phyloP scores from a whole-genome alignment of 768 basidiomycete genomes.

The Botryobasidium botryosum region DNA sequence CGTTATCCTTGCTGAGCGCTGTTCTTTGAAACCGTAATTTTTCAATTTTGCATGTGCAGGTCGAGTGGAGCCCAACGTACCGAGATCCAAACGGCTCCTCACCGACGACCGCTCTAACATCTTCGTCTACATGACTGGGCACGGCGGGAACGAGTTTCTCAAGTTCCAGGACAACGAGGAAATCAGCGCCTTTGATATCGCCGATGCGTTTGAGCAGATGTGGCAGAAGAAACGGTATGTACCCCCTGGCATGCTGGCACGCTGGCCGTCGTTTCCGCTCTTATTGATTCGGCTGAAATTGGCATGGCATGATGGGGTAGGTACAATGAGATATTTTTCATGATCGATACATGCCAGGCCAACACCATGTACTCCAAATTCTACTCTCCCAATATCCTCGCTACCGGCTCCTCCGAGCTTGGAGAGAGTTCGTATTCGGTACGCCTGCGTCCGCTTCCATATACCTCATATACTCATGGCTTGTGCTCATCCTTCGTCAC shows the following conservation, averaged over 20 bases:
- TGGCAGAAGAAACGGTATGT: constrained; percentile 81
- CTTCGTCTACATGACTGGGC: constrained; percentile 97
- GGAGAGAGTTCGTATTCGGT: constrained; percentile 92
- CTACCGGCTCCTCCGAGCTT: constrained; percentile 71
- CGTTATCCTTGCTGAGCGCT: background rate
- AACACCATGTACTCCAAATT: constrained; percentile 89
- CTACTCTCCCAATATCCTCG: constrained; percentile 84
- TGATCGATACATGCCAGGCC: constrained; percentile 97
- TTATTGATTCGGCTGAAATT: background rate
- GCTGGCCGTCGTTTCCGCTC: background rate
- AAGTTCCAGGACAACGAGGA: constrained; percentile 99
- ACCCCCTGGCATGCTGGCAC: background rate
- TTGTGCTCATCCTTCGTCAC: too few species aligned
- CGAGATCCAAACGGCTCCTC: constrained; percentile 81
- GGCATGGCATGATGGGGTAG: constrained; percentile 19
- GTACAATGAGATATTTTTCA: constrained; percentile 94
- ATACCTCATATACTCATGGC: background rate
- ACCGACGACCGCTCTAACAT: constrained; percentile 84
- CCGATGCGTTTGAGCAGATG: constrained; percentile 98
- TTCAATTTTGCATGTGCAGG: constrained; percentile 29
- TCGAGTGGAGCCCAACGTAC: constrained; percentile 66
- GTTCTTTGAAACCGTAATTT: background rate
- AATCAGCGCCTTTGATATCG: constrained; percentile 92
- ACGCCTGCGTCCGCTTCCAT: constrained; percentile 16
- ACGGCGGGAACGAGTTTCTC: constrained; percentile 94